Conservation (phyloP, 2,329 filamentous ascomycete species). For the Colletotrichum zoysiae region DNA sequence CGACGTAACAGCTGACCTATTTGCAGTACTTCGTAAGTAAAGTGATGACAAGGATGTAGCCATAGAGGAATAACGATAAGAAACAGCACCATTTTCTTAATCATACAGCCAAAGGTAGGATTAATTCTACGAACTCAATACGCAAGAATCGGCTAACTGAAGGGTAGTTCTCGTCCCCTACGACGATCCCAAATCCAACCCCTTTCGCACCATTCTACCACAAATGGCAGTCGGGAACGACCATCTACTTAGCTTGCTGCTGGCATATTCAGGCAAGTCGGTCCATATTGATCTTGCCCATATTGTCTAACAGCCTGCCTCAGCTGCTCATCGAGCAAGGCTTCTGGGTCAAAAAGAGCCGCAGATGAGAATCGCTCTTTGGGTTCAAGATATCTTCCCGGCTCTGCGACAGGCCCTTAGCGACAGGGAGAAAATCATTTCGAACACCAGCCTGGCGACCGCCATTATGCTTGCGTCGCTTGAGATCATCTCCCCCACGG, state of each 20-base stretch:
- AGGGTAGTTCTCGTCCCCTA: conserved; percentile 64
- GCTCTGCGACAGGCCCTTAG: conserved; percentile 76
- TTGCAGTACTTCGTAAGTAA: conserved; percentile 62
- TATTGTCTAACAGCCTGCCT: neutral
- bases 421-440: conserved; percentile 71
- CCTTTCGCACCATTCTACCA: conserved; percentile 63
- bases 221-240: conserved; percentile 76
- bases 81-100: conserved; percentile 75
- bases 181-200: conserved; percentile 65
- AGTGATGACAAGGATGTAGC: neutral
- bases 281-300: no score
- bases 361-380: conserved; percentile 80
- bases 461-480: conserved; percentile 88
- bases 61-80: conserved; percentile 24
- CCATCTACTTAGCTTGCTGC: conserved; percentile 80
- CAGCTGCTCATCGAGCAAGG: conserved; percentile 82
- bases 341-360: conserved; percentile 81
- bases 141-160: conserved; percentile 23
- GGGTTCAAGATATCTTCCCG: conserved; percentile 84
- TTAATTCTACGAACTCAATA: conserved; percentile 54
- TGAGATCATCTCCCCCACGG: conserved; percentile 85
- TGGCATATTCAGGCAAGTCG: conserved; percentile 75
- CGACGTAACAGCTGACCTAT: neutral
- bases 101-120: conserved; percentile 77
- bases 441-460: conserved; percentile 80